phyloP scores from a whole-genome alignment of 768 basidiomycete genomes.

The Amanita muscaria region DNA sequence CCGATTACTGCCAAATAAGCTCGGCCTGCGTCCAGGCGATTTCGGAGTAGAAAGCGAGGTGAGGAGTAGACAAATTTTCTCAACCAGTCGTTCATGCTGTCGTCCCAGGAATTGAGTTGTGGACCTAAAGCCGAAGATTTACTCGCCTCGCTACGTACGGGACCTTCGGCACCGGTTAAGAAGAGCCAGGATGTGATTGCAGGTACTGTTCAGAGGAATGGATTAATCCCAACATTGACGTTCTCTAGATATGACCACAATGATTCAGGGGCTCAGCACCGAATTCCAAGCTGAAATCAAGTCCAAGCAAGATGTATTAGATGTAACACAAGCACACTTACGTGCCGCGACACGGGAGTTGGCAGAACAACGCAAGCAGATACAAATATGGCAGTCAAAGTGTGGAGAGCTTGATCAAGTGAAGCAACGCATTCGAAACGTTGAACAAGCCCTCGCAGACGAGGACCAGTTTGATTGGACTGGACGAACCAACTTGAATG shows the following conservation, averaged over 20 bases:
- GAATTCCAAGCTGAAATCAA: conserved; percentile 84
- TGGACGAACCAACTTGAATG: conserved; percentile 50
- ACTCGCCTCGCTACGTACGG: conserved; percentile 63
- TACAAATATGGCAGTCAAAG: conserved; percentile 63
- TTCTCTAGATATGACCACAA: conserved; percentile 65
- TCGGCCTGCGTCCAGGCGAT: conserved; percentile 88
- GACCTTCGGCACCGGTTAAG: conserved; percentile 70
- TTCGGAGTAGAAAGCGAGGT: conserved; percentile 94
- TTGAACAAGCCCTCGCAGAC: conserved; percentile 67
- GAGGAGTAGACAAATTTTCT: neutral
- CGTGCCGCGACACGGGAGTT: conserved; percentile 86
- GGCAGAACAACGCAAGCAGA: conserved; percentile 82
- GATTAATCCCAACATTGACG: conserved; percentile 3
- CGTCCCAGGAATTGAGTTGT: conserved; percentile 53
- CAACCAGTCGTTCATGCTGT: neutral
- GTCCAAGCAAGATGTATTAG: conserved; percentile 79
- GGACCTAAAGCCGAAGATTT: conserved; percentile 73
- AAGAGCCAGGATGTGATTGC: conserved; percentile 84
- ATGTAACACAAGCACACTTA: conserved; percentile 79
- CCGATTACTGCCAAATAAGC: conserved; percentile 78
- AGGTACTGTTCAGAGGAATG: conserved; percentile 30
- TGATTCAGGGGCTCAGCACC: conserved; percentile 69
- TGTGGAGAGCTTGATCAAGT: conserved; percentile 77
- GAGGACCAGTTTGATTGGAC: conserved; percentile 89
- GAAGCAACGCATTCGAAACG: conserved; percentile 72